A percentile compares a stretch with the other conserved stretches of the same genome.
Evolutionary conservation across 345 rosid species (phyloP).

Genomic region (Mangifera indica): DNA sequence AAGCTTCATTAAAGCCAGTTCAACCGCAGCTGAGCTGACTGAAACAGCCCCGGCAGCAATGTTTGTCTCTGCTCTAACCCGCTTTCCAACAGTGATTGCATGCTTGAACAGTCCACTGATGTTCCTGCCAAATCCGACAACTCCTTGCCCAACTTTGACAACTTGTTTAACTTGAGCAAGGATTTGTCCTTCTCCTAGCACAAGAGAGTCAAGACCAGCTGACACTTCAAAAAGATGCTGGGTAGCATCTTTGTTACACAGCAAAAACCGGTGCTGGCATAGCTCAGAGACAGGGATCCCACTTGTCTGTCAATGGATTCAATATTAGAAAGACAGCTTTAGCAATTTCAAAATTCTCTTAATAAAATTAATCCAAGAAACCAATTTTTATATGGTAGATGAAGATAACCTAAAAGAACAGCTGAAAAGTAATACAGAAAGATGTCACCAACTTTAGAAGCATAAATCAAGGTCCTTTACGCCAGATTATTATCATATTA

Average conservation of each 20-base stretch:
- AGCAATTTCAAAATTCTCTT: neutral
- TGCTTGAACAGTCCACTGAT: constrained; percentile 73
- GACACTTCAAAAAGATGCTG: constrained; percentile 89
- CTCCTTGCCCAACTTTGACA: constrained; percentile 75
- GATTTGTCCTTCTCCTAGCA: constrained; percentile 81
- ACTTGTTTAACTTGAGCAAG: constrained; percentile 81
- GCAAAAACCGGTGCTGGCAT: constrained; percentile 73
- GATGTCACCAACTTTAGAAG: neutral
- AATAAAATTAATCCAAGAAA: neutral
- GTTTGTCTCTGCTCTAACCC: constrained; percentile 73
- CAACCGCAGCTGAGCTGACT: constrained; percentile 78
- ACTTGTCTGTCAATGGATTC: constrained; percentile 57
- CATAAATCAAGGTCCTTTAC: neutral
- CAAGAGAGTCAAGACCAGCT: constrained; percentile 86
- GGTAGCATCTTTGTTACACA: constrained; percentile 86
- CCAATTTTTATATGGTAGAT: neutral
- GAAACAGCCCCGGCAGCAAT: constrained; percentile 80
- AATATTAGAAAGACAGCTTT: constrained; percentile 2
- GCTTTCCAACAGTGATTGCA: constrained; percentile 68
- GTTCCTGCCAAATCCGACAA: constrained; percentile 69
- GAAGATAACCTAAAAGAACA: neutral
- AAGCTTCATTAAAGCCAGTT: constrained; percentile 69
- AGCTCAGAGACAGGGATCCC: constrained; percentile 70
- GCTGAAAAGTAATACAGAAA: neutral
- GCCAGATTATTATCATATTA: neutral